Evolutionary conservation across 83 land plant species (phyloP), one percentile per base, ranked within the genome.

Genomic region (Thuja plicata): DNA sequence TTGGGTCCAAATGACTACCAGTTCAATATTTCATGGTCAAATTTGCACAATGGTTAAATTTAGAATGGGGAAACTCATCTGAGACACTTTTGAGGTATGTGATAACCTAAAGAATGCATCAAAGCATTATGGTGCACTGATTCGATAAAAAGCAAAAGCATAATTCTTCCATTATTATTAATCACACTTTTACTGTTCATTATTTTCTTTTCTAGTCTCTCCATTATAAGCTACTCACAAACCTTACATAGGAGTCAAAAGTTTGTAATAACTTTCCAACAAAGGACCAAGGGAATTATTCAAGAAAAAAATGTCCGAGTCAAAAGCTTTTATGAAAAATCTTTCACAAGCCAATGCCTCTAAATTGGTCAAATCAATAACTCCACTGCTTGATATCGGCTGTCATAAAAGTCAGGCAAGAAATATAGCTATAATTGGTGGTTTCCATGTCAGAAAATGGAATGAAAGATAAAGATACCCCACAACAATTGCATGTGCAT

Each of bases 381-480:
- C 95, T 87, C 96, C 96, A 0, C 12, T 55, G 2, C 88, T 93
- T 85, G 93, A 91, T 78, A 88, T 57, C 1, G 86, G 34, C 45
- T 89, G 88, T 55, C 89, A 95, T 87, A 95, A 95, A 86, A 95
- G 96, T 74, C 96, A 95, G 76, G 95, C 96, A 52, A 95, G 96
- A n/a, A n/a, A n/a, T n/a, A n/a, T n/a, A n/a, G n/a, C n/a, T n/a
- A n/a, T n/a, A n/a, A n/a, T n/a, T n/a, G n/a, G n/a, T n/a, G n/a
- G n/a, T n/a, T n/a, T n/a, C n/a, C n/a, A n/a, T n/a, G n/a, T n/a
- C n/a, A n/a, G n/a, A n/a, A n/a, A n/a, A n/a, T n/a, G n/a, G n/a
- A n/a, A n/a, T n/a, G n/a, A n/a, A n/a, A n/a, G n/a, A n/a, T n/a
- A n/a, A n/a, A n/a, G n/a, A n/a, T n/a, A n/a, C n/a, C n/a, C n/a